These are phyloP conservation scores for Cenchrus purpureus DNA, from an alignment of 176 grass and related monocot species.

Conservation along the genomic window DNA sequence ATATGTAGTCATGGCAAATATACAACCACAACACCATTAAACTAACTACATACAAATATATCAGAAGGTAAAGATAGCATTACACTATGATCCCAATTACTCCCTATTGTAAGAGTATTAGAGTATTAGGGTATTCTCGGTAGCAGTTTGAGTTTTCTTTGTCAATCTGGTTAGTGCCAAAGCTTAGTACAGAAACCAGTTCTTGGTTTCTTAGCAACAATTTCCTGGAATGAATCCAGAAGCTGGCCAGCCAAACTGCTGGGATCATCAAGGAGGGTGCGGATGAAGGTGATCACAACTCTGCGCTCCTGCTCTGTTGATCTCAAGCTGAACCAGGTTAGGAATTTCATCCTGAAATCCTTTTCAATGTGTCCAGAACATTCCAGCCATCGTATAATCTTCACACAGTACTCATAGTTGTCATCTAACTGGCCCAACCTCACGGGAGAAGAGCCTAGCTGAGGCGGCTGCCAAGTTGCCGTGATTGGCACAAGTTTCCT, in stretches of 20 bases:
- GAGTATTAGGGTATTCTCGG: conserved; percentile 40
- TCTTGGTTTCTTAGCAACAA: conserved; percentile 64
- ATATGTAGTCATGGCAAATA: conserved; percentile 13
- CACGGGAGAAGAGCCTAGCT: conserved; percentile 52
- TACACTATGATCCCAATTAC: conserved; percentile 30
- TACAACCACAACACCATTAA: conserved; percentile 15
- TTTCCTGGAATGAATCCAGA: conserved; percentile 80
- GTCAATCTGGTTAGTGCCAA: conserved; percentile 62
- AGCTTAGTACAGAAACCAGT: conserved; percentile 77
- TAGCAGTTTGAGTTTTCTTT: background rate
- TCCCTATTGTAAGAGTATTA: conserved; percentile 35
- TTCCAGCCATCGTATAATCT: conserved; percentile 72
- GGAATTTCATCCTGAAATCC: conserved; percentile 78
- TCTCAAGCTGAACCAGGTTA: conserved; percentile 93
- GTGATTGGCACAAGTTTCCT: conserved; percentile 58
- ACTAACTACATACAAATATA: conserved; percentile 35
- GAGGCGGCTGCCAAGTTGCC: conserved; percentile 48
- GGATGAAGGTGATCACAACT: conserved; percentile 83
- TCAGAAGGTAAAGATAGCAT: conserved; percentile 26
- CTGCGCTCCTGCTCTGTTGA: conserved; percentile 74
- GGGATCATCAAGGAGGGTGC: conserved; percentile 71
- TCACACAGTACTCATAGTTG: conserved; percentile 86
- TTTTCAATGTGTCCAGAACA: conserved; percentile 69
- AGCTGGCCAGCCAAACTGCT: conserved; percentile 79
- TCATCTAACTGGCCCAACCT: conserved; percentile 78